Conservation (phyloP, 2,329 filamentous ascomycete species). For the Monosporascus ibericus region DNA sequence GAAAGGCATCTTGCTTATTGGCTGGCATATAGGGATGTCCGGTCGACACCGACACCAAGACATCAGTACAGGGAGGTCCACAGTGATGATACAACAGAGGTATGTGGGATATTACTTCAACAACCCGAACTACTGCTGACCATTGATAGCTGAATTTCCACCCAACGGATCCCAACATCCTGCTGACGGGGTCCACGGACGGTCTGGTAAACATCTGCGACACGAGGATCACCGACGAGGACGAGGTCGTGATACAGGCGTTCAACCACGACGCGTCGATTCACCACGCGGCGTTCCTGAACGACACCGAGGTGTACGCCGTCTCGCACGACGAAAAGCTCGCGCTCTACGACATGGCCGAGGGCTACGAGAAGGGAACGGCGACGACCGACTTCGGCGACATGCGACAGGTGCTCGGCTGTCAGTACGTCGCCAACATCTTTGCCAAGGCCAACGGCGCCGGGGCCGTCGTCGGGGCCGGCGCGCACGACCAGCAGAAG, state of each 20-base stretch:
- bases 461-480: slow-evolving; percentile 57
- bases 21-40: slow-evolving; percentile 46
- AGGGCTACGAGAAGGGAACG: slow-evolving; percentile 53
- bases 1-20: slow-evolving; percentile 5
- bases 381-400: slow-evolving; percentile 60
- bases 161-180: slow-evolving; percentile 50
- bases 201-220: slow-evolving; percentile 75
- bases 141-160: slow-evolving; percentile 52
- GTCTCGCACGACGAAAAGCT: slow-evolving; percentile 75
- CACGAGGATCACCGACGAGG: slow-evolving; percentile 63
- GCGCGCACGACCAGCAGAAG: slow-evolving; percentile 55
- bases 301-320: slow-evolving; percentile 58
- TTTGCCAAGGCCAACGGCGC: slow-evolving; percentile 51
- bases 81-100: slow-evolving; percentile 61
- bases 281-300: slow-evolving; percentile 68
- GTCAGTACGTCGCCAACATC: slow-evolving; percentile 70
- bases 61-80: slow-evolving; percentile 59
- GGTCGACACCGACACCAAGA: slow-evolving; percentile 39
- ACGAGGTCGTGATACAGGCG: slow-evolving; percentile 71
- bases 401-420: slow-evolving; percentile 56
- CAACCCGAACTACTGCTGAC: slow-evolving; percentile 9
- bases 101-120: slow-evolving; percentile 15
- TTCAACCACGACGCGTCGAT: slow-evolving; percentile 73
- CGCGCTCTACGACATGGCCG: slow-evolving; percentile 64
- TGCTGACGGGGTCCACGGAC: slow-evolving; percentile 74